A percentile compares a stretch with the other conserved stretches of the same genome.
phyloP scores from a whole-genome alignment of 139 green algal species.

The Nannochloris sp. region DNA sequence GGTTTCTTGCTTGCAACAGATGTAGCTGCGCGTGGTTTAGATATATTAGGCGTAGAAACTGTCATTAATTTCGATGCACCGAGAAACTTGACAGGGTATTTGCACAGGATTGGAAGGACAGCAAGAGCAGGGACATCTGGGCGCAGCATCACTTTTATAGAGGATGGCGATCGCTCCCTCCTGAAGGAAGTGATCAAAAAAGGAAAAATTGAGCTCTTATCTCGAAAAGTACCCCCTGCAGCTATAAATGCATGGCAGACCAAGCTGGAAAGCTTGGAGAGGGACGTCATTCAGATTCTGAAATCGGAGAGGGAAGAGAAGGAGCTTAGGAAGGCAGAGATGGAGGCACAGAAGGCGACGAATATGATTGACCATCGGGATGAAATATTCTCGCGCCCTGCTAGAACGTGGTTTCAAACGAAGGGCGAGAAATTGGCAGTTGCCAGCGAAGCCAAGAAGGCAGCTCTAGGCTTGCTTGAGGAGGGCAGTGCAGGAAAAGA shows the following conservation, averaged over 20 bases:
- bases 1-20: slow-evolving; percentile 79
- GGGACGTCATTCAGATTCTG: slow-evolving; percentile 22
- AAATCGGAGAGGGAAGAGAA: slow-evolving; percentile 61
- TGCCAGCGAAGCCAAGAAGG: slow-evolving; percentile 26
- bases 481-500: slow-evolving; percentile 6
- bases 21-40: slow-evolving; percentile 84
- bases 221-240: slow-evolving; percentile 50
- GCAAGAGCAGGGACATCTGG: slow-evolving; percentile 78
- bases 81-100: slow-evolving; percentile 53
- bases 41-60: slow-evolving; percentile 86
- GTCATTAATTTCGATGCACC: slow-evolving; percentile 62
- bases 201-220: slow-evolving; percentile 45
- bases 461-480: neutral
- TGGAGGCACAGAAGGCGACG: slow-evolving; percentile 79
- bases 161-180: slow-evolving; percentile 69
- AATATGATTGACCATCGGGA: slow-evolving; percentile 90
- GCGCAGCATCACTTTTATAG: slow-evolving; percentile 74
- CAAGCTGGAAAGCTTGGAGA: slow-evolving; percentile 52
- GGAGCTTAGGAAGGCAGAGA: slow-evolving; percentile 79
- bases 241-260: slow-evolving; percentile 48
- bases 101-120: slow-evolving; percentile 86
- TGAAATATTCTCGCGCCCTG: slow-evolving; percentile 81
- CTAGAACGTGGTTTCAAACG: slow-evolving; percentile 89
- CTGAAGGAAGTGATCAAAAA: slow-evolving; percentile 80
- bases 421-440: slow-evolving; percentile 52